Conservation (phyloP, 139 green algal genomes). For the Chlorella sp. region DNA sequence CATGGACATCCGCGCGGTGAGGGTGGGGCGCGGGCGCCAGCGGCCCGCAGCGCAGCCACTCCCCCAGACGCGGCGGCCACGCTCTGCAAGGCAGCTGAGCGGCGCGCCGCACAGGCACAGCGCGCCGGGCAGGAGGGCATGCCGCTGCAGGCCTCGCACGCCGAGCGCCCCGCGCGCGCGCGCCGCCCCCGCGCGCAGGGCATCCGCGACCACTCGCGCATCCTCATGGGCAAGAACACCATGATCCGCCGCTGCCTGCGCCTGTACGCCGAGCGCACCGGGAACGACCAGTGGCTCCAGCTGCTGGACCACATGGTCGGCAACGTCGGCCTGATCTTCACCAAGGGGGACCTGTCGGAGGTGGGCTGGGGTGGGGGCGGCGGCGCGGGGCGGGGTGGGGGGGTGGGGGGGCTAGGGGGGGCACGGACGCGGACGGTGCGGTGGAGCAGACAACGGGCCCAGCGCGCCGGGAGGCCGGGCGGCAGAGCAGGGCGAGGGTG, state of each 20-base stretch:
- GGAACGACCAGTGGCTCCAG: constrained; percentile 83
- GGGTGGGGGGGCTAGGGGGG: neutral
- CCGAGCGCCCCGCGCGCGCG: neutral
- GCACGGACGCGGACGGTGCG: neutral
- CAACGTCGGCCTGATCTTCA: constrained; percentile 99
- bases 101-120: no score
- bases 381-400: neutral
- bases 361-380: no score
- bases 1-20: constrained; percentile 93
- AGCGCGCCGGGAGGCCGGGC: no score
- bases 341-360: constrained; percentile 73
- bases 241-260: constrained; percentile 97
- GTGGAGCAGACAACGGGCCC: neutral
- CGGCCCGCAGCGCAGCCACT: no score
- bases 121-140: neutral
- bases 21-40: neutral
- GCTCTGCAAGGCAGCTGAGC: no score
- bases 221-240: constrained; percentile 99
- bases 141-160: neutral
- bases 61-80: no score
- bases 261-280: constrained; percentile 90
- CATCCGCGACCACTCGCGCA: constrained; percentile 81
- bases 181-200: constrained; percentile 48
- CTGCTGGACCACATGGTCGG: constrained; percentile 91
- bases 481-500: no score